A percentile compares a stretch with the other conserved stretches of the same genome.
Evolutionary conservation across 1,284 basidiomycete genomes (phyloP).

Genomic region (Sanghuangporus weigelae): DNA sequence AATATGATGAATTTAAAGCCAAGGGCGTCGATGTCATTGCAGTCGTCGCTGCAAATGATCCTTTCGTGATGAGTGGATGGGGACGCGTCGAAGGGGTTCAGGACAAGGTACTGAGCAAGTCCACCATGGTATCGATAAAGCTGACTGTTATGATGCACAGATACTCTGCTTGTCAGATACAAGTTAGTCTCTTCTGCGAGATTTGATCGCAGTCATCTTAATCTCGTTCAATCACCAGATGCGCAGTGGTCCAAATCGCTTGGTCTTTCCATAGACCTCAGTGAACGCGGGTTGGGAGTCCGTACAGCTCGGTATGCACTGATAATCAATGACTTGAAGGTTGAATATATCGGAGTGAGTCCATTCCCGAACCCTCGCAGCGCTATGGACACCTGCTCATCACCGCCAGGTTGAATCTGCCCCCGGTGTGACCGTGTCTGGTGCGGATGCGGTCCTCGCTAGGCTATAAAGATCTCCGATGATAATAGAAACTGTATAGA

Average conservation of each 20-base stretch:
- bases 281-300: conserved; percentile 48
- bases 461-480: conserved; percentile 35
- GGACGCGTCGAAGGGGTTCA: conserved; percentile 60
- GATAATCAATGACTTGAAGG: conserved; percentile 65
- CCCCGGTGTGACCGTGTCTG: conserved; percentile 53
- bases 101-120: conserved; percentile 50
- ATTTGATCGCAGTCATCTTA: not conserved
- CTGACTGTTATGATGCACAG: conserved; percentile 28
- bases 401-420: conserved; percentile 44
- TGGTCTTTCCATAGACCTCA: conserved; percentile 60
- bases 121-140: not conserved
- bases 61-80: conserved; percentile 80
- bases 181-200: conserved; percentile 30
- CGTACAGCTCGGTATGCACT: conserved; percentile 70
- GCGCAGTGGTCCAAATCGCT: conserved; percentile 61
- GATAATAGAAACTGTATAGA: conserved; percentile 3
- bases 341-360: conserved; percentile 57
- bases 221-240: conserved; percentile 23
- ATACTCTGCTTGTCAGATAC: conserved; percentile 65
- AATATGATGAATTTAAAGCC: conserved; percentile 61
- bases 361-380: not conserved
- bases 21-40: conserved; percentile 73
- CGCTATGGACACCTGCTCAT: not conserved
- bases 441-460: conserved; percentile 60
- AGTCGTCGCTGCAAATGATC: conserved; percentile 68